Conservation (phyloP, 495 filamentous ascomycete species). For the Neurospora sp. region DNA sequence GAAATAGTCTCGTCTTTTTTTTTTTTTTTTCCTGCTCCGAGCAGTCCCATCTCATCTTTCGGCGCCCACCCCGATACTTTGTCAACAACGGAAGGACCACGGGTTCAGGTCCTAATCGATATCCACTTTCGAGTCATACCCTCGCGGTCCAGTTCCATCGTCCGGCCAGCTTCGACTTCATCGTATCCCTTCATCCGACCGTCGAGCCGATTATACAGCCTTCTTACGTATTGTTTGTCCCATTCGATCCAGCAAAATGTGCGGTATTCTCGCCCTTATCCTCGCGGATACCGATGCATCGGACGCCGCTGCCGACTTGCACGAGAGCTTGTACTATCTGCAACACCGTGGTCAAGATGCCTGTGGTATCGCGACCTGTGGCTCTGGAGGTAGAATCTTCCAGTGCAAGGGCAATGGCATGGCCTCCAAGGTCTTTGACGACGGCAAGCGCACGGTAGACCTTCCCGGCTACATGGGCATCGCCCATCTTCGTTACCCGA, state of each 20-base stretch:
- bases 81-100: background rate
- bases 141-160: background rate
- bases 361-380: constrained; percentile 76
- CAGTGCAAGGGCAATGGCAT: constrained; percentile 91
- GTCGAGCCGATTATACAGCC: background rate
- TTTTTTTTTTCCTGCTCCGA: background rate
- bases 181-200: background rate
- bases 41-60: background rate
- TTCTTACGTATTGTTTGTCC: background rate
- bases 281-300: constrained; percentile 48
- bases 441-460: constrained; percentile 63
- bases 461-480: constrained; percentile 87
- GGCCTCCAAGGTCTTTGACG: constrained; percentile 74
- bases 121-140: background rate
- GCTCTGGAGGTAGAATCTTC: constrained; percentile 67
- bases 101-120: background rate
- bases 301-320: constrained; percentile 52
- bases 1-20: background rate
- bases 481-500: constrained; percentile 83
- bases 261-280: constrained; percentile 77
- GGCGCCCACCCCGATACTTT: background rate
- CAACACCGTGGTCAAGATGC: constrained; percentile 85
- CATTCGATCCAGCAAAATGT: constrained; percentile 47
- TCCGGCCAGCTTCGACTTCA: background rate
- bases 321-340: constrained; percentile 83